phyloP scores from a whole-genome alignment of 495 filamentous ascomycete species.

The Penicilliopsis zonata region DNA sequence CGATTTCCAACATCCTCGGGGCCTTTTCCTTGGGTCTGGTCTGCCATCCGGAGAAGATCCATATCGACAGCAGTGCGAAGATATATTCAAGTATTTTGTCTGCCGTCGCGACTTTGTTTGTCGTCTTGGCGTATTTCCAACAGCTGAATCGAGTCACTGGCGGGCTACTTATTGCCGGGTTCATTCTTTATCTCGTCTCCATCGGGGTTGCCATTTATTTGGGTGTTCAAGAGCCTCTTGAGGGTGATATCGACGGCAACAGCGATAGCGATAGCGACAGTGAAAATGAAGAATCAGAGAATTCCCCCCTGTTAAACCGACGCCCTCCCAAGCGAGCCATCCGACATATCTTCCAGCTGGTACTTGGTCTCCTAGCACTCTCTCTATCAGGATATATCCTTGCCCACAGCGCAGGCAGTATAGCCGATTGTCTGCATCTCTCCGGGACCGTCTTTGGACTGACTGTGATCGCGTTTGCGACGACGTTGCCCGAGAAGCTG shows the following conservation, averaged over 20 bases:
- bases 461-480: conserved; percentile 42
- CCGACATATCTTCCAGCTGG: conserved; percentile 31
- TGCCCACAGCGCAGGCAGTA: conserved; percentile 23
- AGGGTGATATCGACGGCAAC: too few species aligned
- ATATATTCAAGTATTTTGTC: conserved; percentile 33
- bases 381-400: conserved; percentile 37
- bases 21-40: conserved; percentile 43
- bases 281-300: too few species aligned
- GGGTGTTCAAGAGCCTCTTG: background rate
- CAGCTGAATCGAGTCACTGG: conserved; percentile 19
- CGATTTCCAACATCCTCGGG: conserved; percentile 44
- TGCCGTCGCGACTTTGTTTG: conserved; percentile 22
- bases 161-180: conserved; percentile 25
- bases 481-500: conserved; percentile 45
- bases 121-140: conserved; percentile 13
- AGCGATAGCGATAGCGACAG: too few species aligned
- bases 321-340: too few species aligned
- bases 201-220: conserved; percentile 29
- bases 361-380: conserved; percentile 35
- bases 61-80: conserved; percentile 34
- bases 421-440: conserved; percentile 25
- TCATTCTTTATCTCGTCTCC: conserved; percentile 34
- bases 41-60: conserved; percentile 13
- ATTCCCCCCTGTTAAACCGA: background rate
- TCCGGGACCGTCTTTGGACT: conserved; percentile 39